Evolutionary conservation across 208 protist species (phyloP).

Genomic region (Acanthamoeba culbertsoni): DNA sequence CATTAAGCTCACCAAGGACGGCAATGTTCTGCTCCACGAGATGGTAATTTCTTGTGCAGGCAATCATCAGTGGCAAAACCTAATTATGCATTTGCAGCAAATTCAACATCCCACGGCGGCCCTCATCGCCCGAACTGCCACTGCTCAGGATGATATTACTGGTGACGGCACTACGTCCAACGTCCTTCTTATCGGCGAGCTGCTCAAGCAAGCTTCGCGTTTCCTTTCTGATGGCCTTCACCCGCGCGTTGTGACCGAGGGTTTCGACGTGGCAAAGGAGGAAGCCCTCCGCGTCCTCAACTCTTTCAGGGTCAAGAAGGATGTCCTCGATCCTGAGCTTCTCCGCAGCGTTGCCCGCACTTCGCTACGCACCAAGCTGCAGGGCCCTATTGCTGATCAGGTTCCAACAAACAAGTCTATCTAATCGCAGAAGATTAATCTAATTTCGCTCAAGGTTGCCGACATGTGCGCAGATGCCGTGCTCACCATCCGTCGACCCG

Average conservation of each 20-base stretch:
- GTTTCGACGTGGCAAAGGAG: slow-evolving; percentile 95
- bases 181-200: slow-evolving; percentile 99
- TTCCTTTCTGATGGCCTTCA: slow-evolving; percentile 99
- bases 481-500: slow-evolving; percentile 85
- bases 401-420: neutral
- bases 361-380: slow-evolving; percentile 95
- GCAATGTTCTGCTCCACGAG: slow-evolving; percentile 98
- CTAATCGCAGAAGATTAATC: neutral
- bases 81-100: slow-evolving; percentile 83
- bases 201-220: slow-evolving; percentile 97
- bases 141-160: slow-evolving; percentile 99
- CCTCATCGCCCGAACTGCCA: slow-evolving; percentile 98
- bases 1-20: slow-evolving; percentile 99
- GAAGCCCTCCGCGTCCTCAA: slow-evolving; percentile 91
- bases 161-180: slow-evolving; percentile 99
- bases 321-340: slow-evolving; percentile 88
- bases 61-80: neutral
- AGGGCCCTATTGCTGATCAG: slow-evolving; percentile 86
- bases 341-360: slow-evolving; percentile 95
- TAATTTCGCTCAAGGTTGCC: slow-evolving; percentile 81
- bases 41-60: slow-evolving; percentile 86
- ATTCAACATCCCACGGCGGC: slow-evolving; percentile 99
- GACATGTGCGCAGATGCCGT: slow-evolving; percentile 97
- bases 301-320: slow-evolving; percentile 63
- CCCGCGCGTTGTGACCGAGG: slow-evolving; percentile 96